Evolutionary conservation across 176 grass and related monocot genomes (phyloP).

Genomic region (Musa schizocarpa): DNA sequence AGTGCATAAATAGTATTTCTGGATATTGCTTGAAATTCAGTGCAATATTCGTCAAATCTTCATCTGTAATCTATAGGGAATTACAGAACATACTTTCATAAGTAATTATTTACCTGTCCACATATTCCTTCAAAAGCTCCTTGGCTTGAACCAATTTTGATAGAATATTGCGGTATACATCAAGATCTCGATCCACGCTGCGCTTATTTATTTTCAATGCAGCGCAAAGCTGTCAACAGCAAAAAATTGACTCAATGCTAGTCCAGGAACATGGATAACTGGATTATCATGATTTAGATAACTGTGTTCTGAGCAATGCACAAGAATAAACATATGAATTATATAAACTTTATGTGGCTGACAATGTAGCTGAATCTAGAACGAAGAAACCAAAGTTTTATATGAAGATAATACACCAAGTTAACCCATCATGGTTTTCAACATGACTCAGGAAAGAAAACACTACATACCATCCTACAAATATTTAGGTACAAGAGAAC

Average conservation of each 20-base stretch:
- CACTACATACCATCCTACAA: background rate
- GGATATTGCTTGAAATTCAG: background rate
- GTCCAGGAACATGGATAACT: background rate
- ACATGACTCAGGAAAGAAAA: background rate
- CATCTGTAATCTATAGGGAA: background rate
- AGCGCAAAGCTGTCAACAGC: conserved; percentile 53
- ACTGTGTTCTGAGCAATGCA: background rate
- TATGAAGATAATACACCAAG: background rate
- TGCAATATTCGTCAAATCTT: background rate
- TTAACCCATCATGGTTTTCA: background rate
- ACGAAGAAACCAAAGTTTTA: background rate
- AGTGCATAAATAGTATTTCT: background rate
- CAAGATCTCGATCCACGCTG: conserved; percentile 88
- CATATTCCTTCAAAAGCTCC: conserved; percentile 94
- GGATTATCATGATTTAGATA: background rate
- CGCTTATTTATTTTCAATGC: conserved; percentile 82
- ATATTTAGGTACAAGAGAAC: background rate
- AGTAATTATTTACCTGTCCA: conserved; percentile 52
- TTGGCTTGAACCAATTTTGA: conserved; percentile 96
- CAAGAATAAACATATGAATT: background rate
- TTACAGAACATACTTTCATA: background rate
- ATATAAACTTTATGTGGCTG: background rate
- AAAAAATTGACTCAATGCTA: conserved; percentile 10
- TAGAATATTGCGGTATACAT: conserved; percentile 91
- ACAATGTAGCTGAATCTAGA: background rate